Evolutionary conservation across 306 rosid genomes (phyloP).

Genomic region (Potentilla sterilis): DNA sequence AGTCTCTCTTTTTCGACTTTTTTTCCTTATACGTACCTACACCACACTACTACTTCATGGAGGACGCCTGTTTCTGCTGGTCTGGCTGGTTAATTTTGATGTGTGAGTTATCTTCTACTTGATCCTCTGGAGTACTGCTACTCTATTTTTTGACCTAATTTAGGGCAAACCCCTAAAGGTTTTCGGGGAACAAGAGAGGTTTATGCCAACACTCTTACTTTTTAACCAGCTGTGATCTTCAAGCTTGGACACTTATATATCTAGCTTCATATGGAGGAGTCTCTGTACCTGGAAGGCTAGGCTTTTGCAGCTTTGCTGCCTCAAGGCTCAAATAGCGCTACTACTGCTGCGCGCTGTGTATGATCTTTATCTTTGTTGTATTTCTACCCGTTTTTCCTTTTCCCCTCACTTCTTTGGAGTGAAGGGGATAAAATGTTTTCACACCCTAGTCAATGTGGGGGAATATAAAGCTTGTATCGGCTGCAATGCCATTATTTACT

Average conservation of each 20-base stretch:
- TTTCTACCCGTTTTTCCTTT: slow-evolving; percentile 40
- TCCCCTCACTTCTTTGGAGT: slow-evolving; percentile 45
- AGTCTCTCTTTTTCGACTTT: background rate
- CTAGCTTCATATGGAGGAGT: slow-evolving; percentile 35
- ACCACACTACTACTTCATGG: slow-evolving; percentile 7
- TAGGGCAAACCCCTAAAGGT: slow-evolving; percentile 34
- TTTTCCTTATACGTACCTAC: slow-evolving; percentile 18
- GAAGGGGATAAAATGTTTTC: slow-evolving; percentile 28
- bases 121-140: slow-evolving; percentile 16
- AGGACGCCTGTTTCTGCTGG: slow-evolving; percentile 15
- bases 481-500: background rate
- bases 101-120: slow-evolving; percentile 29
- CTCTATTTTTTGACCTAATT: slow-evolving; percentile 44
- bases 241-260: slow-evolving; percentile 24
- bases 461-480: background rate
- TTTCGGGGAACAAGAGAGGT: slow-evolving; percentile 41
- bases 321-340: slow-evolving; percentile 22
- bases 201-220: slow-evolving; percentile 36
- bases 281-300: slow-evolving; percentile 13
- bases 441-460: slow-evolving; percentile 37
- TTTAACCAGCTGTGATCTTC: slow-evolving; percentile 32
- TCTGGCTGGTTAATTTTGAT: slow-evolving; percentile 34
- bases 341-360: slow-evolving; percentile 39
- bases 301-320: slow-evolving; percentile 31
- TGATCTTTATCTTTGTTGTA: slow-evolving; percentile 35